Evolutionary conservation across 1,284 basidiomycete species (phyloP).

Genomic region (Boletellus deceptivus): DNA sequence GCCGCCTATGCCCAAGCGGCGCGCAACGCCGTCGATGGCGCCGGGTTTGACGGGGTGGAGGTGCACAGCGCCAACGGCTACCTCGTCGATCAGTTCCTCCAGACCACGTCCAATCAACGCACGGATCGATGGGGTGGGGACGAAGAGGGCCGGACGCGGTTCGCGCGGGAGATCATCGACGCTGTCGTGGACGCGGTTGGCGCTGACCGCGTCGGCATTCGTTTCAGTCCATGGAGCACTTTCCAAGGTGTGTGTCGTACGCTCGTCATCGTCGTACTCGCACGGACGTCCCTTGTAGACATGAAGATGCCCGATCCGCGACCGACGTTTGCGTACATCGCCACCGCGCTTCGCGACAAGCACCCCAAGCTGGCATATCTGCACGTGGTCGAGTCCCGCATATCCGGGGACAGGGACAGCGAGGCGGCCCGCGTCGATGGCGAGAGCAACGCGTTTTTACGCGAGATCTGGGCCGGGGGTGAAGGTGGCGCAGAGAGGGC

Average conservation of each 20-base stretch:
- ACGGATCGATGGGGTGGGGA: constrained; percentile 4
- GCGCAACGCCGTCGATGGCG: constrained; percentile 18
- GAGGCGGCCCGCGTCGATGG: background rate
- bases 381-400: constrained; percentile 52
- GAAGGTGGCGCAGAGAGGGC: too few species aligned
- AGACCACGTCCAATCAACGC: background rate
- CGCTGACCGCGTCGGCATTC: background rate
- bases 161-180: constrained; percentile 1
- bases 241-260: constrained; percentile 17
- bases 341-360: constrained; percentile 34
- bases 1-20: constrained; percentile 21
- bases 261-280: too few species aligned
- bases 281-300: constrained; percentile 9
- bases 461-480: too few species aligned
- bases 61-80: constrained; percentile 16
- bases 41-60: constrained; percentile 11
- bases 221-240: background rate
- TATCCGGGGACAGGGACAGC: constrained; percentile 18
- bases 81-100: constrained; percentile 16
- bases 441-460: background rate
- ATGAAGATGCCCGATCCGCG: constrained; percentile 35
- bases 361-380: constrained; percentile 50
- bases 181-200: background rate
- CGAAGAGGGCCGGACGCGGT: background rate
- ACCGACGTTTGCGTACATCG: constrained; percentile 42